These are phyloP conservation scores for Atkinsonella texensis DNA, from an alignment of 2,329 filamentous ascomycete genomes.

Conservation along the genomic window DNA sequence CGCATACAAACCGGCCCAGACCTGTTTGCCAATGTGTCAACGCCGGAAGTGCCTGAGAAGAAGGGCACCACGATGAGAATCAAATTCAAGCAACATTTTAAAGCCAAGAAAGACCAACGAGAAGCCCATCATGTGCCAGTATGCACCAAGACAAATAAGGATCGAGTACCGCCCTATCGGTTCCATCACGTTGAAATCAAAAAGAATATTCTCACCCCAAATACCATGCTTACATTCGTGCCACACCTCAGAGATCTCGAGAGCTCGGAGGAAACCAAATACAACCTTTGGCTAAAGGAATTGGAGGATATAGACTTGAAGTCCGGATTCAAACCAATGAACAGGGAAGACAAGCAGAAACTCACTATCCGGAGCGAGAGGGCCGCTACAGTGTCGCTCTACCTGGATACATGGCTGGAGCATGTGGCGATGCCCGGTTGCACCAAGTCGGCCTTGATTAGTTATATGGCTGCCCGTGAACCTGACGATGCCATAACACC, in stretches of 20 bases:
- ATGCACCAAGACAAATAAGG: slow-evolving; percentile 37
- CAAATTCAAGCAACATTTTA: slow-evolving; percentile 38
- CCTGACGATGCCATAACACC: slow-evolving; percentile 37
- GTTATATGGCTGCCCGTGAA: slow-evolving; percentile 38
- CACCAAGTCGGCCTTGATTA: slow-evolving; percentile 39
- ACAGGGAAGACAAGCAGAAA: slow-evolving; percentile 36
- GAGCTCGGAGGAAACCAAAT: slow-evolving; percentile 42
- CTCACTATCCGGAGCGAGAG: slow-evolving; percentile 39
- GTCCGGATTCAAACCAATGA: slow-evolving; percentile 44
- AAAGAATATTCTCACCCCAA: slow-evolving; percentile 47
- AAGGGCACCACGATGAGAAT: slow-evolving; percentile 32
- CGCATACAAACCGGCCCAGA: slow-evolving; percentile 31
- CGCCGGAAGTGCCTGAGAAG: slow-evolving; percentile 22
- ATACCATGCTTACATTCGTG: slow-evolving; percentile 48
- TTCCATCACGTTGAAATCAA: slow-evolving; percentile 49
- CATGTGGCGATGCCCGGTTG: slow-evolving; percentile 37
- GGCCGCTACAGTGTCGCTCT: slow-evolving; percentile 37
- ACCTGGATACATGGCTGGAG: slow-evolving; percentile 42
- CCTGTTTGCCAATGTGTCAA: slow-evolving; percentile 33
- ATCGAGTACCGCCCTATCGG: slow-evolving; percentile 43
- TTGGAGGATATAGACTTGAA: slow-evolving; percentile 45
- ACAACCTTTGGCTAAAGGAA: slow-evolving; percentile 44
- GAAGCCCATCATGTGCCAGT: slow-evolving; percentile 28
- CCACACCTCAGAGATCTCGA: slow-evolving; percentile 46
- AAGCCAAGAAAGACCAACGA: slow-evolving; percentile 31